Evolutionary conservation across 1,284 basidiomycete genomes (phyloP).

Genomic region (Ustilago nuda): DNA sequence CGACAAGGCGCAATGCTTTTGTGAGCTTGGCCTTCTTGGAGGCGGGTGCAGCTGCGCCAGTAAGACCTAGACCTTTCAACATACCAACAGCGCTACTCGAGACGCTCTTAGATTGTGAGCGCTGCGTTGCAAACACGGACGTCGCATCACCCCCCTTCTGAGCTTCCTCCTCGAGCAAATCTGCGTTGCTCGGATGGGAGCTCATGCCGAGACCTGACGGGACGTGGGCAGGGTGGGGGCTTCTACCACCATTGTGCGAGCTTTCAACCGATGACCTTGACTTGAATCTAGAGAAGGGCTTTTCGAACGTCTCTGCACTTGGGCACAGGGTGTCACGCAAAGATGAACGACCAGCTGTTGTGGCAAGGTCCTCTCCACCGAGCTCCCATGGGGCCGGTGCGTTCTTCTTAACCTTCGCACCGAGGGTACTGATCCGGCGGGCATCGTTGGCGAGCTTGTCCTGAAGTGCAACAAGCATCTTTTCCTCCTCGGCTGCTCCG

Average conservation of each 20-base stretch:
- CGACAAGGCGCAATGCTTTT: constrained; percentile 55
- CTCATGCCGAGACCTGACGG: constrained; percentile 16
- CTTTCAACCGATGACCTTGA: constrained; percentile 42
- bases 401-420: constrained; percentile 63
- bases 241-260: constrained; percentile 10
- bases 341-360: constrained; percentile 29
- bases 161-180: constrained; percentile 37
- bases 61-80: constrained; percentile 60
- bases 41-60: constrained; percentile 48
- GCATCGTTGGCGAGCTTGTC: constrained; percentile 33
- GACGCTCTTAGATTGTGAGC: constrained; percentile 58
- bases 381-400: constrained; percentile 63
- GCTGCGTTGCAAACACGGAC: constrained; percentile 38
- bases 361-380: constrained; percentile 40
- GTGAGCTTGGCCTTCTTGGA: constrained; percentile 58
- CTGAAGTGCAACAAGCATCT: constrained; percentile 35
- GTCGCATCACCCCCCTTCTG: constrained; percentile 32
- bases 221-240: constrained; percentile 21
- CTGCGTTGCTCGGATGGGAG: constrained; percentile 8
- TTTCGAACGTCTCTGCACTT: constrained; percentile 38
- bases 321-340: constrained; percentile 39
- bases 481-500: constrained; percentile 56
- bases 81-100: constrained; percentile 57
- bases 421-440: constrained; percentile 50
- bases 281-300: constrained; percentile 43